phyloP scores from a whole-genome alignment of 2,329 filamentous ascomycete species.

The Monosporascus sp. region DNA sequence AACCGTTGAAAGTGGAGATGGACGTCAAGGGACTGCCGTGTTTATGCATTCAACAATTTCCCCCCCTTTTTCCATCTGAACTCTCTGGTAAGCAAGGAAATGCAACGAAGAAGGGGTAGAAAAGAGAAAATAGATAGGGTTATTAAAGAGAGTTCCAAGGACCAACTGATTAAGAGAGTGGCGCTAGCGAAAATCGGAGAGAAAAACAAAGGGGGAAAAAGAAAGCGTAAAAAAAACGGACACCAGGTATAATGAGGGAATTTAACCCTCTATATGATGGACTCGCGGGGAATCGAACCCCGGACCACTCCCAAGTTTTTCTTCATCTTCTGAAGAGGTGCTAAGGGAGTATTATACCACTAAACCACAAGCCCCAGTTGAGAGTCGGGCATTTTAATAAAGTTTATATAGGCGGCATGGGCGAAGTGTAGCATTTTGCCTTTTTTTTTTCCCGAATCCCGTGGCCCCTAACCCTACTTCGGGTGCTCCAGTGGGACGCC shows the following conservation, averaged over 20 bases:
- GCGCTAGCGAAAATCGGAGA: not conserved
- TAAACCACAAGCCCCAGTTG: slow-evolving; percentile 36
- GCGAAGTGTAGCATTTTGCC: too few relatives aligned
- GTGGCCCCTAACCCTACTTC: not conserved
- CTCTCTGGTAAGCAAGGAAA: slow-evolving; percentile 2
- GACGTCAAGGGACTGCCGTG: too few relatives aligned
- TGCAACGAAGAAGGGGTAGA: slow-evolving; percentile 2
- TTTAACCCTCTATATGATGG: slow-evolving; percentile 23
- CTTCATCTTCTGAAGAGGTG: slow-evolving; percentile 29
- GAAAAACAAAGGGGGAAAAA: not conserved
- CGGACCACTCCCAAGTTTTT: slow-evolving; percentile 34
- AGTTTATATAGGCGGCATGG: not conserved
- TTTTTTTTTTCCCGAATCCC: not conserved
- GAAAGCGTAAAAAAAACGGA: too few relatives aligned
- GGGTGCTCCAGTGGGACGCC: too few relatives aligned
- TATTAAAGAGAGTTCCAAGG: too few relatives aligned
- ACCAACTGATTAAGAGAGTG: too few relatives aligned
- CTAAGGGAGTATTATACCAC: slow-evolving; percentile 43
- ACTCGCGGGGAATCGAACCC: slow-evolving; percentile 44
- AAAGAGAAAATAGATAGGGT: slow-evolving; percentile 6
- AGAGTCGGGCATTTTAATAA: not conserved
- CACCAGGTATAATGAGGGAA: slow-evolving; percentile 9
- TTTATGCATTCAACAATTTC: too few relatives aligned
- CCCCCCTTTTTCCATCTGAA: too few relatives aligned
- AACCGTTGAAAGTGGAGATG: too few relatives aligned